These are phyloP conservation scores for Niebla homalea DNA, from an alignment of 495 filamentous ascomycete genomes.

Conservation along the genomic window DNA sequence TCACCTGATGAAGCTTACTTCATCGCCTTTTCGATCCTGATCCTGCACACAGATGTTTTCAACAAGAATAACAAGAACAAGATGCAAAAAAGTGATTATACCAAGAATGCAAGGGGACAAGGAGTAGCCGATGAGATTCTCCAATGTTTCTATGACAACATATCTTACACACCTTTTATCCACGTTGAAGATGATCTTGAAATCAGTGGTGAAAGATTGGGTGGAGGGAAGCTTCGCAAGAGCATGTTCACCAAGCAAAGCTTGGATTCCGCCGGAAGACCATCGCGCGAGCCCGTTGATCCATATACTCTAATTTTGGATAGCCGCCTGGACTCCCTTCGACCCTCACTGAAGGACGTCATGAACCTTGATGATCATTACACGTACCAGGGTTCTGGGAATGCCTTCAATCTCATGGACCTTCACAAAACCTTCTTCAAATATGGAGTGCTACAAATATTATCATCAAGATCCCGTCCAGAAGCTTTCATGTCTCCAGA, in stretches of 20 bases:
- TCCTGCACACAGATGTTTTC: conserved; percentile 94
- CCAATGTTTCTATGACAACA: conserved; percentile 96
- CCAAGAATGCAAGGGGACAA: conserved; percentile 84
- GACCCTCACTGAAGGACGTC: conserved; percentile 78
- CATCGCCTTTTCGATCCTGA: conserved; percentile 90
- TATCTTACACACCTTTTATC: conserved; percentile 94
- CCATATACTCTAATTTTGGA: conserved; percentile 92
- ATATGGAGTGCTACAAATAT: conserved; percentile 82
- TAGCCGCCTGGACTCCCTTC: conserved; percentile 62
- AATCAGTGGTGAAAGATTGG: conserved; percentile 59
- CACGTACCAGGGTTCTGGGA: conserved; percentile 64
- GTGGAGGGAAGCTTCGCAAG: conserved; percentile 58
- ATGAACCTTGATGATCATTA: conserved; percentile 90
- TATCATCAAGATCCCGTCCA: conserved; percentile 81
- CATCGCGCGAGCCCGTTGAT: conserved; percentile 74
- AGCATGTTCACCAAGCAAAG: conserved; percentile 51
- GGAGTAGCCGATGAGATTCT: conserved; percentile 85
- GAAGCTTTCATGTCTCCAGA: conserved; percentile 87
- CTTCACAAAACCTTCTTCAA: conserved; percentile 80
- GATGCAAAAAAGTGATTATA: conserved; percentile 93
- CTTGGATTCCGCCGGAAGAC: conserved; percentile 50
- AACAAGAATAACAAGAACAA: conserved; percentile 99
- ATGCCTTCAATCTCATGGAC: conserved; percentile 56
- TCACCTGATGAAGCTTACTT: conserved; percentile 92
- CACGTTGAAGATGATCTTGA: conserved; percentile 86